Base-by-base conservation (phyloP, 768 basidiomycete genomes). In the Glaciozyma antarctica region DNA sequence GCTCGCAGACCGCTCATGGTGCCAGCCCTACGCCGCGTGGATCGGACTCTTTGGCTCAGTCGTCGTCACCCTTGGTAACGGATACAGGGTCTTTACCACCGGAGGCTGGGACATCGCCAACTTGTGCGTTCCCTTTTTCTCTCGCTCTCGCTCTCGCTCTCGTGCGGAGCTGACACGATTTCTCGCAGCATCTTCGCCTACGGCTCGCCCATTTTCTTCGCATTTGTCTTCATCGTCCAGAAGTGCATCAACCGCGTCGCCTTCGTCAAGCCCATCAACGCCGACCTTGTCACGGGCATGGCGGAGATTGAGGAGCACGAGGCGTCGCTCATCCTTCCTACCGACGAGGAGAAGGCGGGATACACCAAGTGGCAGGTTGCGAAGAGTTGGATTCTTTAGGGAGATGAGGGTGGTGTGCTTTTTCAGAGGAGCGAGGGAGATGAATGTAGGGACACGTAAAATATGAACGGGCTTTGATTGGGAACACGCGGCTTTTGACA, bases 11-110 rank as follows among this genome's bases (percentile, higher is more conserved):
- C 67, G 65, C 48, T 74, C 75, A 8, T 76, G 76, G 17, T 72
- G 75, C 47, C 78, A 78, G 71, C 77, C 76, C 4, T 77, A 69
- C 61, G 65, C 76, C 22, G 74, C 75, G 1, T 77, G 72, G 71
- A 73, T 77, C 68, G 64, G 74, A 49, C 71, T 74, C 64, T 71
- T 77, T 70, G 75, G 74, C 62, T 55, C 75, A 32, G 66, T 76
- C 64, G 21, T 52, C 51, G 51, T 52, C 24, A 52, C 51, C 9
- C 51, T 52, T 26, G 51, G 51, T 13, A 52, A 52, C 26, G 51
- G 51, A 28, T 52, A 52, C 26, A 26, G 30, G 26, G 51, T 52
- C 24, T 52, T 52, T 26, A 52, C 51, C 26, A 28, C 24, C 51
- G 51, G 51, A 24, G 51, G 51, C 13, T 52, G 51, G 51, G 51